These are phyloP conservation scores for Mariannaea elegans DNA, from an alignment of 2,329 filamentous ascomycete genomes.

Conservation along the genomic window DNA sequence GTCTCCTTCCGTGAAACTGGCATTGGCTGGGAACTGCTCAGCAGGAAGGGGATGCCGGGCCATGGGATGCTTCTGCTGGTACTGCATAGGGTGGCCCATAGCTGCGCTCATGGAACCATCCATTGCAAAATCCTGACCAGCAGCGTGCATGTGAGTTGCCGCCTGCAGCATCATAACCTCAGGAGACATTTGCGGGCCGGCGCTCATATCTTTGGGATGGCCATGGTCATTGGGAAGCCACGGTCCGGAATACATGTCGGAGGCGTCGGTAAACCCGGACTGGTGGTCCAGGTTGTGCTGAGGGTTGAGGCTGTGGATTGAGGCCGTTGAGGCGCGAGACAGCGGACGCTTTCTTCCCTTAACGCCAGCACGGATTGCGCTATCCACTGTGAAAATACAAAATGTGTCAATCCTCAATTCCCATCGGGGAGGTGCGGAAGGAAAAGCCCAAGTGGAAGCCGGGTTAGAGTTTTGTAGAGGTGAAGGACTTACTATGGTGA, in stretches of 20 bases:
- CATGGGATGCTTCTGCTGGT: constrained; percentile 52
- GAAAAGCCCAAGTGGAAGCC: no score
- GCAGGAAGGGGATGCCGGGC: constrained; percentile 61
- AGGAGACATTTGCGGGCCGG: constrained; percentile 58
- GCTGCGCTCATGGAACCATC: constrained; percentile 55
- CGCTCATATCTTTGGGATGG: constrained; percentile 54
- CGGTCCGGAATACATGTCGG: constrained; percentile 57
- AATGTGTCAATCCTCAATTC: constrained; percentile 20
- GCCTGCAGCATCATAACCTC: constrained; percentile 69
- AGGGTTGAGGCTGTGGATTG: constrained; percentile 62
- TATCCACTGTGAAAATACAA: constrained; percentile 36
- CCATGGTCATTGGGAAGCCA: constrained; percentile 59
- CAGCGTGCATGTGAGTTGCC: constrained; percentile 63
- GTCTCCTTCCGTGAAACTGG: constrained; percentile 66
- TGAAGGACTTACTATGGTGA: constrained; percentile 23
- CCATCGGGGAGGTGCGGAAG: constrained; percentile 21
- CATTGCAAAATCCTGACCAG: constrained; percentile 60
- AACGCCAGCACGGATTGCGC: constrained; percentile 42
- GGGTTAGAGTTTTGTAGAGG: constrained; percentile 21
- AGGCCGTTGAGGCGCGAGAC: constrained; percentile 65
- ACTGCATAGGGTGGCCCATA: constrained; percentile 53
- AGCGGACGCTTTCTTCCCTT: constrained; percentile 61
- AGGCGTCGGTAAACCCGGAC: constrained; percentile 52
- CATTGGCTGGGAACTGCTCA: constrained; percentile 61
- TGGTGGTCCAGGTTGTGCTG: constrained; percentile 63